phyloP scores from a whole-genome alignment of 768 basidiomycete genomes.

The Phaeotremella skinneri region DNA sequence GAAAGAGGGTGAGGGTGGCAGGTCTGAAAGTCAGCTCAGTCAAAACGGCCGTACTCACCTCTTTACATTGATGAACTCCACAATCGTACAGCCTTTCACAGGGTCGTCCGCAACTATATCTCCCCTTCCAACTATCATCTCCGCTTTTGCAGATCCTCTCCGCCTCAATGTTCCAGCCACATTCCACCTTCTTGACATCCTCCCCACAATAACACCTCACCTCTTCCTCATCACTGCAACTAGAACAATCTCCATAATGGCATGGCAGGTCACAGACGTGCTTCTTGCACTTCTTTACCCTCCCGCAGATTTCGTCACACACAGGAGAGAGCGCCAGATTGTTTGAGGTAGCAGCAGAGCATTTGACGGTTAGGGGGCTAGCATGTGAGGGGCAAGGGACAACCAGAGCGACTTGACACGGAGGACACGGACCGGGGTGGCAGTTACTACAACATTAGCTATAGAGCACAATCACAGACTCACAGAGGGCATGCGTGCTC shows the following conservation, averaged over 20 bases:
- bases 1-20: slow-evolving; percentile 72
- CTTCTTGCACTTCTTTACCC: slow-evolving; percentile 58
- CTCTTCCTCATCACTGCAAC: slow-evolving; percentile 61
- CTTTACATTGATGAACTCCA: slow-evolving; percentile 68
- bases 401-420: slow-evolving; percentile 76
- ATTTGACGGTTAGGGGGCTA: slow-evolving; percentile 57
- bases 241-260: slow-evolving; percentile 71
- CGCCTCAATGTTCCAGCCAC: slow-evolving; percentile 56
- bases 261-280: slow-evolving; percentile 62
- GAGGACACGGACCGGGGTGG: slow-evolving; percentile 95
- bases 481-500: slow-evolving; percentile 74
- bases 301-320: slow-evolving; percentile 56
- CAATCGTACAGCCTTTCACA: slow-evolving; percentile 76
- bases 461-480: slow-evolving; percentile 9
- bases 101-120: slow-evolving; percentile 60
- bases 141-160: slow-evolving; percentile 45
- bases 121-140: slow-evolving; percentile 64
- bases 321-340: slow-evolving; percentile 40
- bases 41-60: slow-evolving; percentile 44
- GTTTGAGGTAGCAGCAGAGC: slow-evolving; percentile 36
- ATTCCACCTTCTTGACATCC: slow-evolving; percentile 60
- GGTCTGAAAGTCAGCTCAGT: slow-evolving; percentile 32
- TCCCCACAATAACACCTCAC: slow-evolving; percentile 79
- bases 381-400: slow-evolving; percentile 76
- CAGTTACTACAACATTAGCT: slow-evolving; percentile 55